Evolutionary conservation across 805 yeast genomes (phyloP), one percentile per base, ranked within the genome.

Genomic region (Metschnikowia cerradonensis): DNA sequence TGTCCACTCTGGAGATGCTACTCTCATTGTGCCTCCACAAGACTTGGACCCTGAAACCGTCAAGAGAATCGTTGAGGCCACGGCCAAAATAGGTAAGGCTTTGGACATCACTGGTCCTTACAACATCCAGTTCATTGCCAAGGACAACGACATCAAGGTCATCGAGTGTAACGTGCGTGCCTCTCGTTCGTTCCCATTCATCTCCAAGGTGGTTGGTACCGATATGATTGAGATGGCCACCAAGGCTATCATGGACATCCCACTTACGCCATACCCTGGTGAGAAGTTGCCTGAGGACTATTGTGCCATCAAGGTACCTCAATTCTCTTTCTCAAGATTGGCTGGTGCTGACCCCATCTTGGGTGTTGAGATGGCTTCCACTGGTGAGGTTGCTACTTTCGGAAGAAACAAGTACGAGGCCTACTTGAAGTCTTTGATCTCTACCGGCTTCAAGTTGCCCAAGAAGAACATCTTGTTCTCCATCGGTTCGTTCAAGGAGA

Each of bases 1-100:
- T 81, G 97, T 92, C 41, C 99, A 92, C 73, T 92, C 98, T 47
- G 99, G 99, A 79, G 99, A 92, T 72, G 99, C 99, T 54, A 94
- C 98, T 44, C 76, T 92, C 65, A 88, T 92, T 68, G 95, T 92
- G 52, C 99, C 99, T 49, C 97, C 97, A 47, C 97, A 92, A 75
- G 96, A 89, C 66, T 80, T 94, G 62, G 92, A 86, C 58, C 88
- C 90, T 53, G 96, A 89, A 73, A 90, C 96, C 42, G 96, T 92
- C 48, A 75, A 80, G 56, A 81, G 97, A 72, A 90, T 94, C 64
- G 97, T 89, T 47, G 94, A 82, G 59, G 97, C 97, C 41, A 90
- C 99, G 46, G 96, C 96, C 53, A 92, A 91, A 76, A 90, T 92
- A 65, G 98, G 96, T 66, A 80, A 84, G 62, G 98, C 98, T 40